Evolutionary conservation across 2,329 filamentous ascomycete genomes (phyloP).

Genomic region (Zopfia rhizophila): DNA sequence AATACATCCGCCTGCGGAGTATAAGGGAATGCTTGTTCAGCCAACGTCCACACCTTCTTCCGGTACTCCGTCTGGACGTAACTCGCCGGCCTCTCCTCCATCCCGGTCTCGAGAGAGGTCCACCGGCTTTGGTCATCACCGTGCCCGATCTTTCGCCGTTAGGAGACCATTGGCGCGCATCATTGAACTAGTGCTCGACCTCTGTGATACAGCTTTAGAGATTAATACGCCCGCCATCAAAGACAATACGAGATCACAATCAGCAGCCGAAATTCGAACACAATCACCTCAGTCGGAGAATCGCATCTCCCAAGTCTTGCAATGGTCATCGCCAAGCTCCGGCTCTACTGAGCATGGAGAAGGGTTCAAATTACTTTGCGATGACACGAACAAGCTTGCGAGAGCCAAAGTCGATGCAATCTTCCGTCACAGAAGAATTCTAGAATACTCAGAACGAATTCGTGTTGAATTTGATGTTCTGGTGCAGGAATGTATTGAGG

Average conservation of each 20-base stretch:
- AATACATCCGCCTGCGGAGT: conserved; percentile 73
- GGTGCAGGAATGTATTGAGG: conserved; percentile 95
- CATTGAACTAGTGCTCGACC: conserved; percentile 91
- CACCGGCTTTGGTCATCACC: conserved; percentile 77
- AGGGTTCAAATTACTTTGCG: conserved; percentile 85
- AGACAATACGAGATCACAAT: conserved; percentile 72
- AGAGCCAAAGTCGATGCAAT: conserved; percentile 93
- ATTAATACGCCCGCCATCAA: conserved; percentile 95
- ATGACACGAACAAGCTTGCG: conserved; percentile 86
- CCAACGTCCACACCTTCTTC: conserved; percentile 73
- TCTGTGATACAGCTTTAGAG: conserved; percentile 95
- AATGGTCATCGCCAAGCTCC: conserved; percentile 95
- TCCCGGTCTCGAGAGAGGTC: conserved; percentile 76
- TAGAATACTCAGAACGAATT: conserved; percentile 96
- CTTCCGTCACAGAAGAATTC: conserved; percentile 87
- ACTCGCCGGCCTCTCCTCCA: conserved; percentile 73
- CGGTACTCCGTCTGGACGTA: conserved; percentile 75
- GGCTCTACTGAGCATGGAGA: conserved; percentile 94
- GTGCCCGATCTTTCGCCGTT: conserved; percentile 89
- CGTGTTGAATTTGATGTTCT: conserved; percentile 91
- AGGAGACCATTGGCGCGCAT: conserved; percentile 90
- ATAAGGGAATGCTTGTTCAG: conserved; percentile 88
- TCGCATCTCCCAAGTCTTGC: conserved; percentile 89
- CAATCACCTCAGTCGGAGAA: conserved; percentile 97
- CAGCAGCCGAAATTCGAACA: conserved; percentile 81